Percentiles rank a stretch among this genome's conserved stretches.
Conservation (phyloP, 2,329 filamentous ascomycete species). For the Botrytis elliptica region DNA sequence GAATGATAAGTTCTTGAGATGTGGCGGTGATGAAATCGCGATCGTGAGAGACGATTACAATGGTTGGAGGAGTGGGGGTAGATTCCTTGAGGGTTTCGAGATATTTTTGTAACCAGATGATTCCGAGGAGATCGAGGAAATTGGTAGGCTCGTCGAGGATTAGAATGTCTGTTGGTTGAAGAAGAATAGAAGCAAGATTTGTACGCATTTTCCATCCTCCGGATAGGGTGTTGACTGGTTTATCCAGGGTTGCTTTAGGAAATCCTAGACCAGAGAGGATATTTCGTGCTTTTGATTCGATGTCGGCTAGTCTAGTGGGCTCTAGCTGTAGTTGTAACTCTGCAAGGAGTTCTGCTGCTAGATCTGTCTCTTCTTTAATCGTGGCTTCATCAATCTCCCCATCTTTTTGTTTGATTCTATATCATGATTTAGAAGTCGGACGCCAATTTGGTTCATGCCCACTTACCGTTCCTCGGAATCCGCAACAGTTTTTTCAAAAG, state of each 20-base stretch:
- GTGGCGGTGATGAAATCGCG: constrained; percentile 76
- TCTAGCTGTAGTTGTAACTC: constrained; percentile 69
- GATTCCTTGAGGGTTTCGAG: constrained; percentile 57
- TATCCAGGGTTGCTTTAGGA: constrained; percentile 57
- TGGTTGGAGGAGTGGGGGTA: constrained; percentile 56
- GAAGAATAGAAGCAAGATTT: constrained; percentile 62
- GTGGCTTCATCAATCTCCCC: constrained; percentile 55
- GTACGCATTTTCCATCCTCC: constrained; percentile 76
- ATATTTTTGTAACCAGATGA: constrained; percentile 80
- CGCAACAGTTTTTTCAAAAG: constrained; percentile 64
- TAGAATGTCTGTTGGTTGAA: constrained; percentile 72
- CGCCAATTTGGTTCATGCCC: not conserved
- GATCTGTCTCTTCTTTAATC: constrained; percentile 64
- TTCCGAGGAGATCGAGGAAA: constrained; percentile 77
- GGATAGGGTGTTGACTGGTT: constrained; percentile 64
- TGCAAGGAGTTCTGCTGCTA: constrained; percentile 66
- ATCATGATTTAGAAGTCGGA: not conserved
- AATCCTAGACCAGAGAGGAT: constrained; percentile 62
- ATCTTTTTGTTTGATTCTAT: constrained; percentile 50
- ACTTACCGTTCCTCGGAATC: constrained; percentile 45
- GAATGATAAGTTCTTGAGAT: constrained; percentile 71
- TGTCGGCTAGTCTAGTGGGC: constrained; percentile 59
- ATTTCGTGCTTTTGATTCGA: constrained; percentile 64
- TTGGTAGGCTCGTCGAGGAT: constrained; percentile 88
- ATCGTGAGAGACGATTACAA: constrained; percentile 82